Conservation (phyloP, 345 rosid genomes). For the Eutrema yunnanense region DNA sequence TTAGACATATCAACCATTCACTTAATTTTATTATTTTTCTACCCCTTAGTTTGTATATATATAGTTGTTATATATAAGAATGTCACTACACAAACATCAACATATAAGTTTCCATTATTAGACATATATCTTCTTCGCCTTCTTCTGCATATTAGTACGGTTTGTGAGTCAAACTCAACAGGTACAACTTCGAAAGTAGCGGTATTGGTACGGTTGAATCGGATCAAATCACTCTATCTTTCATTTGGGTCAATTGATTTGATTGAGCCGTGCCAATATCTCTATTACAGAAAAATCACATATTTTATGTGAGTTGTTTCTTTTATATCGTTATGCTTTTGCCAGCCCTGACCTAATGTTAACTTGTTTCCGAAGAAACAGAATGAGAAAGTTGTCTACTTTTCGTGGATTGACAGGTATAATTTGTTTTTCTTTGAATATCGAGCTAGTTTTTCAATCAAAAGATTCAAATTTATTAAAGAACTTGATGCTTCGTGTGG, state of each 20-base stretch:
- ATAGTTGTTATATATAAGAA: not conserved
- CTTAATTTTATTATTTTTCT: not conserved
- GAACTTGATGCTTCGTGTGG: not conserved
- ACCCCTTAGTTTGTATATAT: not conserved
- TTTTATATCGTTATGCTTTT: not conserved
- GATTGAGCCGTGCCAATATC: constrained; percentile 92
- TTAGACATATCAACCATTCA: not conserved
- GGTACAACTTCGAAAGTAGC: not conserved
- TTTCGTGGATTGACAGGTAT: no score
- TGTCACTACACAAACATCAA: not conserved
- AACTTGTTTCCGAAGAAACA: not conserved
- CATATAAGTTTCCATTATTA: not conserved
- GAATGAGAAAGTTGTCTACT: not conserved
- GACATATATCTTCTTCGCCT: not conserved
- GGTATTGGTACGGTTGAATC: constrained; percentile 11
- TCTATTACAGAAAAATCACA: not conserved
- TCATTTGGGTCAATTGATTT: constrained; percentile 31
- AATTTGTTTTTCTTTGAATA: not conserved
- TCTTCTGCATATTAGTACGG: not conserved
- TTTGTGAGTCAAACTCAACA: not conserved
- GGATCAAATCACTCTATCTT: not conserved
- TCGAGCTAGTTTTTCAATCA: not conserved
- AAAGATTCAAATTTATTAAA: not conserved
- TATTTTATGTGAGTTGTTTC: not conserved
- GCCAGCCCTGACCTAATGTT: not conserved